A percentile compares a stretch with the other conserved stretches of the same genome.
Conservation (phyloP, 2,329 filamentous ascomycete species). For the Aspergillus fumigatiaffinis region DNA sequence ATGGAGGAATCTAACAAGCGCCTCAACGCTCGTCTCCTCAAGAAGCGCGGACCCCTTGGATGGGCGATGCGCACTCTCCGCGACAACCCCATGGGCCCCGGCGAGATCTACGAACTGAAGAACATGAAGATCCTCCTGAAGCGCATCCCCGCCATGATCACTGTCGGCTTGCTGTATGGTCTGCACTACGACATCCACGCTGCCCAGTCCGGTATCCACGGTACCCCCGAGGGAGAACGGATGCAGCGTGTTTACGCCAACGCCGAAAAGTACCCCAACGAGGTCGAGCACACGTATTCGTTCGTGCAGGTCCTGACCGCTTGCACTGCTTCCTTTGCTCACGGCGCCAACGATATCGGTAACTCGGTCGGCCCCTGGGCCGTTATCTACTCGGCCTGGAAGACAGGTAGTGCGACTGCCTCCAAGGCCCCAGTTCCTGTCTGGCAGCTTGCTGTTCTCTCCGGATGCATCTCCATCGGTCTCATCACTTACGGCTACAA, state of each 20-base stretch:
- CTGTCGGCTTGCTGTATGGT: conserved; percentile 65
- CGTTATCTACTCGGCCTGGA: conserved; percentile 66
- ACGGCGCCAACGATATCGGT: conserved; percentile 74
- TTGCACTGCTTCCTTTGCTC: conserved; percentile 50
- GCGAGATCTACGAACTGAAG: conserved; percentile 68
- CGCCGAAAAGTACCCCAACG: conserved; percentile 64
- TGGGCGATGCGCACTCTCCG: conserved; percentile 78
- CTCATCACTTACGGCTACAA: conserved; percentile 75
- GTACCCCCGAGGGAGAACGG: conserved; percentile 68
- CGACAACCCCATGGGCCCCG: conserved; percentile 68
- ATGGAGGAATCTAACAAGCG: conserved; percentile 53
- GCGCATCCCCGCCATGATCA: conserved; percentile 65
- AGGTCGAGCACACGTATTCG: conserved; percentile 61
- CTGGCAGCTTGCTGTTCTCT: conserved; percentile 72
- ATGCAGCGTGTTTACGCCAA: conserved; percentile 65
- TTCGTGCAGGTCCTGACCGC: conserved; percentile 54
- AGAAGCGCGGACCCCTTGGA: conserved; percentile 64
- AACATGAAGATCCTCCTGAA: conserved; percentile 63
- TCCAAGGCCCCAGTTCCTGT: conserved; percentile 64
- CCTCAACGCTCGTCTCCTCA: conserved; percentile 61
- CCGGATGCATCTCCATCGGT: conserved; percentile 60
- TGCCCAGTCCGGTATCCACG: conserved; percentile 65
- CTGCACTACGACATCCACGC: conserved; percentile 78
- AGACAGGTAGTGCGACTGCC: conserved; percentile 56
- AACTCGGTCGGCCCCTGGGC: conserved; percentile 69